Evolutionary conservation across 345 rosid genomes (phyloP).

Genomic region (Salix udensis): DNA sequence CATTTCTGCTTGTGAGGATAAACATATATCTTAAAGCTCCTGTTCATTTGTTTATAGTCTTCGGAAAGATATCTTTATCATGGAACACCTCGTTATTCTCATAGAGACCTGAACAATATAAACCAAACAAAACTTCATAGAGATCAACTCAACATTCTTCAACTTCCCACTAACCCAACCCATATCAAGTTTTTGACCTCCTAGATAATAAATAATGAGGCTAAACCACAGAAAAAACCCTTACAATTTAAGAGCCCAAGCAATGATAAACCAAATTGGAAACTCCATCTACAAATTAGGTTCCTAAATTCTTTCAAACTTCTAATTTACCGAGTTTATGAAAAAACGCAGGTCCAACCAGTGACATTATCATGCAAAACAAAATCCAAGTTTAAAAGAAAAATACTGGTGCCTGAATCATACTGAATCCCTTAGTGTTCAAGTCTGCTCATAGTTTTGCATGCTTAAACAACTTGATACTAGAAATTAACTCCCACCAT

Average conservation of each 20-base stretch:
- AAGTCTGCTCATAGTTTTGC: no score
- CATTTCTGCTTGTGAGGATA: slow-evolving; percentile 47
- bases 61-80: slow-evolving; percentile 43
- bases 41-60: slow-evolving; percentile 51
- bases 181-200: neutral
- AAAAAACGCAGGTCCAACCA: neutral
- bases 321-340: neutral
- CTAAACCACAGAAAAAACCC: neutral
- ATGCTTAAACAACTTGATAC: no score
- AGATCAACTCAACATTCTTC: neutral
- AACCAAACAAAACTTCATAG: slow-evolving; percentile 17
- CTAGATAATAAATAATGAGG: neutral
- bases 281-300: neutral
- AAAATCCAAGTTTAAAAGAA: no score
- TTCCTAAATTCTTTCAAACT: neutral
- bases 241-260: neutral
- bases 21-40: slow-evolving; percentile 52
- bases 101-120: slow-evolving; percentile 40
- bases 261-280: neutral
- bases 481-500: no score
- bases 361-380: no score
- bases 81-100: slow-evolving; percentile 40
- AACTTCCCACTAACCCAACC: neutral
- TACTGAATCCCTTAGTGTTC: no score
- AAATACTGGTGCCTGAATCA: no score